phyloP scores from a whole-genome alignment of 768 basidiomycete genomes.

The Trametes sanguinea region DNA sequence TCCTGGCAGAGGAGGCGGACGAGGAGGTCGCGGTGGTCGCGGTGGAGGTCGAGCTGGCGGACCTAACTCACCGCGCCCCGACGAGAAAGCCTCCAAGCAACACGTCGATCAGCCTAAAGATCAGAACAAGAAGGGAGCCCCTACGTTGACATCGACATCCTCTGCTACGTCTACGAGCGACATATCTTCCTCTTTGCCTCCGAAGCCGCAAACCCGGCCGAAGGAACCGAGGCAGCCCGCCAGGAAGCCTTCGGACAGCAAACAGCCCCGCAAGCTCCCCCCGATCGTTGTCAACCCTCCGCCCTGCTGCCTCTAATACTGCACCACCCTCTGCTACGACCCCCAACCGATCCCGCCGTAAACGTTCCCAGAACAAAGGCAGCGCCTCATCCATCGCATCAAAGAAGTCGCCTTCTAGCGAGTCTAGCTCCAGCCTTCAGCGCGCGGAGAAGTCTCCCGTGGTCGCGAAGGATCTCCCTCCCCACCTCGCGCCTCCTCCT shows the following conservation, averaged over 20 bases:
- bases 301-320: conserved; percentile 27
- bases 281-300: conserved; percentile 25
- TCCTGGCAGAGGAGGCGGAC: conserved; percentile 31
- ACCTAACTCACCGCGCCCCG: conserved; percentile 23
- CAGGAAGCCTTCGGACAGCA: conserved; percentile 20
- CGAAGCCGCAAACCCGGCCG: conserved; percentile 19
- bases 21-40: conserved; percentile 36
- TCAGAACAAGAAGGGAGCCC: conserved; percentile 26
- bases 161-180: conserved; percentile 4
- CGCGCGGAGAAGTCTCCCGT: conserved; percentile 31
- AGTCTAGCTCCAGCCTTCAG: conserved; percentile 16
- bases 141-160: conserved; percentile 6
- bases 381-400: conserved; percentile 20
- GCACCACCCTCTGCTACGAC: conserved; percentile 42
- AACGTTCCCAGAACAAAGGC: conserved; percentile 49
- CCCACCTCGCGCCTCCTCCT: conserved; percentile 46
- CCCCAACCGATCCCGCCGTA: conserved; percentile 40
- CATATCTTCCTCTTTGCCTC: conserved; percentile 9
- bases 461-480: conserved; percentile 56
- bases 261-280: conserved; percentile 23
- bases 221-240: conserved; percentile 21
- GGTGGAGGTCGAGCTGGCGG: conserved; percentile 35
- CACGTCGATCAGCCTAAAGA: conserved; percentile 18
- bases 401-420: conserved; percentile 25
- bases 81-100: conserved; percentile 22